Base-by-base conservation (phyloP, 2,329 filamentous ascomycete species). In the Macrophomina phaseolina region DNA sequence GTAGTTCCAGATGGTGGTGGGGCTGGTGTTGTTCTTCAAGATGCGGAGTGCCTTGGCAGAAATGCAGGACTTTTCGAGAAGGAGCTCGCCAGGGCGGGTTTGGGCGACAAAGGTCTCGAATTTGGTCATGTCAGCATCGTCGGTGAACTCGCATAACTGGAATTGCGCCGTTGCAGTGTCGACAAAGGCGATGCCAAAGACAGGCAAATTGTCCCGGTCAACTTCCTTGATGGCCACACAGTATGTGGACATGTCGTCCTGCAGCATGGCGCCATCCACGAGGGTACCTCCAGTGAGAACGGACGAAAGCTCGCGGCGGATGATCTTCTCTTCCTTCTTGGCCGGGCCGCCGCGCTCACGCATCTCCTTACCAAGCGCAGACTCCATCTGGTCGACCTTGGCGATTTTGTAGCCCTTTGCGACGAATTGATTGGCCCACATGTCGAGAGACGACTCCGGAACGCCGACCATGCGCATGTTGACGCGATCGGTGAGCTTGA, bases 381-480 rank as follows among this genome's bases (percentile, higher is more conserved):
- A 97, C 81, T 99, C 95, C 85, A 94, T 94, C 77, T 99, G 95
- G 77, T 98, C 95, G 30, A 99, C 95, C 18, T 94, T 87, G 6
- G 95, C 95, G 64, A 99, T 96, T 80, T 99, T 99, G 87, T 89
- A 97, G 40, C 96, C 95, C 78, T 98, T 98, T 67, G 94, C 95
- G 48, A 99, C 94, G 73, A 99, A 99, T 74, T 99, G 95, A 73
- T 96, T 97, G 66, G 95, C 93, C 95, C 95, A 99, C 77, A 95
- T 90, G 74, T 95, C 92, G n/a, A 99, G 83, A 12, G 93, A 97
- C 75, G 93, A 91, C 78, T 99, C 95, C 0, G 95, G 95, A 0
- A 99, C 95, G 68, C 95, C 95, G 2, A 98, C 95, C 95, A 99
- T 99, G 71, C 94, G 91, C 95, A 99, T 99, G 77, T 99, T 99